phyloP scores from a whole-genome alignment of 1,139 yeast genomes.

The Diutina sp. region DNA sequence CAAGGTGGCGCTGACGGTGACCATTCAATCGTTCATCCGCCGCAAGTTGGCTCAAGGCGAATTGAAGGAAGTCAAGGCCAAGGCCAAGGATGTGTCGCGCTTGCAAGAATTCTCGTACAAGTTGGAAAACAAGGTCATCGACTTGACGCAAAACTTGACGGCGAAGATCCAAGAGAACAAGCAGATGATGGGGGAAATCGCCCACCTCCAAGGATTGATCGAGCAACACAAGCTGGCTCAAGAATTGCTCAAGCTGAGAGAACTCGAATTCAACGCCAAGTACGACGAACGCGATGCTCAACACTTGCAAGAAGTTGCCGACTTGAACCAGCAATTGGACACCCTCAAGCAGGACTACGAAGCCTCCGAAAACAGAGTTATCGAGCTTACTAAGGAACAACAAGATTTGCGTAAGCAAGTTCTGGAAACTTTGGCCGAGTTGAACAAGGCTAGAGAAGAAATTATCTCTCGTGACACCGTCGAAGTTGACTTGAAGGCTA shows the following conservation, averaged over 20 bases:
- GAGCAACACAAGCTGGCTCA: constrained; percentile 48
- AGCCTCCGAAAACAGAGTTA: constrained; percentile 50
- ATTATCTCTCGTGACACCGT: constrained; percentile 53
- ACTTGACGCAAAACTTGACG: constrained; percentile 75
- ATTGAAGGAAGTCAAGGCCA: constrained; percentile 52
- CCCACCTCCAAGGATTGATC: constrained; percentile 32
- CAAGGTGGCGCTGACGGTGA: constrained; percentile 41
- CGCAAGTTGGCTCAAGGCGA: constrained; percentile 61
- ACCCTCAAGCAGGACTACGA: constrained; percentile 47
- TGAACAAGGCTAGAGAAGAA: constrained; percentile 49
- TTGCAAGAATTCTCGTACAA: constrained; percentile 85
- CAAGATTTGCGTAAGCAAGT: constrained; percentile 52
- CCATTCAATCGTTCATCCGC: constrained; percentile 70
- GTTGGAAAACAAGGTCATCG: constrained; percentile 91
- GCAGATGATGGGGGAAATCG: constrained; percentile 51
- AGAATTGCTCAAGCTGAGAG: constrained; percentile 42
- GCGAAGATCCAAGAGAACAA: constrained; percentile 72
- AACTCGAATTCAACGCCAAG: constrained; percentile 37
- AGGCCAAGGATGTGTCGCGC: constrained; percentile 84
- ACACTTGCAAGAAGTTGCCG: constrained; percentile 38
- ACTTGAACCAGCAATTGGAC: constrained; percentile 45
- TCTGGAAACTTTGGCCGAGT: constrained; percentile 44
- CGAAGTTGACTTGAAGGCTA: constrained; percentile 56
- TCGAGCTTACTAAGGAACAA: constrained; percentile 53
- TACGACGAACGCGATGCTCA: constrained; percentile 31